A percentile compares a stretch with the other conserved stretches of the same genome.
Evolutionary conservation across 768 basidiomycete genomes (phyloP).

Genomic region (Tulasnella sp.): DNA sequence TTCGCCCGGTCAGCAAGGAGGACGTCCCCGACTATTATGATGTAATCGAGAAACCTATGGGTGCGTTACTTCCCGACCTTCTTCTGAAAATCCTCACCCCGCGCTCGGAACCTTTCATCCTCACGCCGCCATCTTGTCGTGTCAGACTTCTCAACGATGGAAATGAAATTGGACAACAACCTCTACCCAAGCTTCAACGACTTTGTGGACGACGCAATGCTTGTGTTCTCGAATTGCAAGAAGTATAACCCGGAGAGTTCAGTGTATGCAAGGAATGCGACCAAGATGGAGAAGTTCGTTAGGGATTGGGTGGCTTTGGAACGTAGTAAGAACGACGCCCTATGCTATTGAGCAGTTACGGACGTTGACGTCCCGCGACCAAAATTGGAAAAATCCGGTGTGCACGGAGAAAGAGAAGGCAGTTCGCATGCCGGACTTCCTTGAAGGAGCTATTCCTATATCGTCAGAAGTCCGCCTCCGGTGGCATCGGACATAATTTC

Average conservation of each 20-base stretch:
- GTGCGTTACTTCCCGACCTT: conserved; percentile 35
- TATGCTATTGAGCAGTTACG: background rate
- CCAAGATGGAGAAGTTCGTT: conserved; percentile 69
- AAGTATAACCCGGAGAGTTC: conserved; percentile 74
- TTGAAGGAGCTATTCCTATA: no score
- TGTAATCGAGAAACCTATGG: conserved; percentile 86
- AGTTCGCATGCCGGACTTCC: no score
- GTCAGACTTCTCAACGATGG: conserved; percentile 78
- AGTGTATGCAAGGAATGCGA: conserved; percentile 76
- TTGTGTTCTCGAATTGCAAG: conserved; percentile 85
- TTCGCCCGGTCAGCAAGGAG: conserved; percentile 60
- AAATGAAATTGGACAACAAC: conserved; percentile 79
- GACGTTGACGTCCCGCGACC: no score
- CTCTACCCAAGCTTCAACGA: conserved; percentile 64
- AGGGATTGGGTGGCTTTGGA: conserved; percentile 27
- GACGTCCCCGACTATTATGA: conserved; percentile 87
- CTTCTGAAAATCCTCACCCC: no score
- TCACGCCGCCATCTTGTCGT: conserved; percentile 6
- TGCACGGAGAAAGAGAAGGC: no score
- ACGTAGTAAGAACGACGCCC: conserved; percentile 13
- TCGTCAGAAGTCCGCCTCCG: no score
- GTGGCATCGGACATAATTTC: no score
- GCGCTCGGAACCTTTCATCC: background rate
- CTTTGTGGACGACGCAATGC: conserved; percentile 68
- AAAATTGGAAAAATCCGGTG: no score